These are phyloP conservation scores for Cyberlindnera mycetangii DNA, from an alignment of 805 yeast species.

Conservation along the genomic window DNA sequence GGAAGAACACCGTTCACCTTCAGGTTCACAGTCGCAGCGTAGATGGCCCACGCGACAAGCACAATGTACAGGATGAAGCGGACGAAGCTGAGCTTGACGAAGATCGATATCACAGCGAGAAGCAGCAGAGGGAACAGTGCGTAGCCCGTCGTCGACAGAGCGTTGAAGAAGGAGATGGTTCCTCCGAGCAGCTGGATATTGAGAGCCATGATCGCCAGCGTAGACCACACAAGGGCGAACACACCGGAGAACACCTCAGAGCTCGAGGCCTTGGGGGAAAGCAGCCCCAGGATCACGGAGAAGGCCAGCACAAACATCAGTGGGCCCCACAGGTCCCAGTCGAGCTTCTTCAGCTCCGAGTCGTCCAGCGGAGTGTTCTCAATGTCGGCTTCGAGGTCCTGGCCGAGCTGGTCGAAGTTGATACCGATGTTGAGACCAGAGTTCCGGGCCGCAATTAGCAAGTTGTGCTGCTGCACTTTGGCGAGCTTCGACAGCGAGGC, in stretches of 20 bases:
- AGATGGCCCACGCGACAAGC: constrained; percentile 59
- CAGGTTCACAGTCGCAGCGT: constrained; percentile 59
- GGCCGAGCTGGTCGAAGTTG: constrained; percentile 29
- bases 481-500: constrained; percentile 30
- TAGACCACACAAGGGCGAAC: constrained; percentile 61
- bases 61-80: constrained; percentile 45
- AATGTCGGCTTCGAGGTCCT: constrained; percentile 28
- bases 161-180: constrained; percentile 61
- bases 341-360: constrained; percentile 32
- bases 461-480: constrained; percentile 30
- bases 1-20: constrained; percentile 62
- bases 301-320: constrained; percentile 56
- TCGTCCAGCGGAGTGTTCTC: constrained; percentile 25
- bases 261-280: constrained; percentile 30
- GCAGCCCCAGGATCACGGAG: constrained; percentile 42
- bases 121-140: constrained; percentile 63
- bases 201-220: constrained; percentile 56
- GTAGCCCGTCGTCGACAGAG: constrained; percentile 68
- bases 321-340: constrained; percentile 75
- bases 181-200: constrained; percentile 64
- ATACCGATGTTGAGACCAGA: constrained; percentile 31
- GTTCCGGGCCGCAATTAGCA: constrained; percentile 28
- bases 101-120: constrained; percentile 47
- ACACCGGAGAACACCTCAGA: constrained; percentile 63
- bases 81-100: constrained; percentile 46